Evolutionary conservation across 805 yeast species (phyloP), one percentile per base, ranked within the genome.

Genomic region (Saccharomycopsis malanga): DNA sequence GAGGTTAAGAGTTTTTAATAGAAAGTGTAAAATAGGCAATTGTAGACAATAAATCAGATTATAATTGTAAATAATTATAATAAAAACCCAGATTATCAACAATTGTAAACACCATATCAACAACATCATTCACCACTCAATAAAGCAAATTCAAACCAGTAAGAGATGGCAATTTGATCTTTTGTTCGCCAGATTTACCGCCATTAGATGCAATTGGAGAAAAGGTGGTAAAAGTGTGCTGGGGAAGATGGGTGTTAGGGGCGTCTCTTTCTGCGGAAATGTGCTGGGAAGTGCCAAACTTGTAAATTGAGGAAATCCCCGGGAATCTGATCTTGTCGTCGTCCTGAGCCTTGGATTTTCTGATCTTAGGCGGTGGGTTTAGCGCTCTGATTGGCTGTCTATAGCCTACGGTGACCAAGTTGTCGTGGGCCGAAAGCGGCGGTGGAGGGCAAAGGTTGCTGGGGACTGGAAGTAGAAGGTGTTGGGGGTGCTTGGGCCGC

Each of bases 91-190:
- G n/a, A n/a, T n/a, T n/a, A n/a, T n/a, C n/a, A n/a, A n/a, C n/a
- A n/a, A n/a, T n/a, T n/a, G n/a, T n/a, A n/a, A n/a, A n/a, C n/a
- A n/a, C n/a, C n/a, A n/a, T n/a, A n/a, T n/a, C n/a, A n/a, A n/a
- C n/a, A n/a, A n/a, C n/a, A n/a, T n/a, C n/a, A n/a, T n/a, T n/a
- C n/a, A n/a, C n/a, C n/a, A n/a, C n/a, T 40, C 18, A 40, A 32
- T 30, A 40, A 17, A 40, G 36, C 22, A 29, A 40, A 29, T 32
- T 32, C 18, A 42, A 42, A 6, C 37, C 37, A 22, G 18, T 32
- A 4, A 42, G 22, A 4, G 45, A 42, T 20, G 45, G 45, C 15
- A 42, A 21, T 18, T 30, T 42, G 10, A 42, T 34, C 20, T 42
- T 42, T 29, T 40, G 35, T 12, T 22, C 36, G 12, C 30, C 30